phyloP scores from a whole-genome alignment of 345 rosid species.

The Gossypium sturtianum region DNA sequence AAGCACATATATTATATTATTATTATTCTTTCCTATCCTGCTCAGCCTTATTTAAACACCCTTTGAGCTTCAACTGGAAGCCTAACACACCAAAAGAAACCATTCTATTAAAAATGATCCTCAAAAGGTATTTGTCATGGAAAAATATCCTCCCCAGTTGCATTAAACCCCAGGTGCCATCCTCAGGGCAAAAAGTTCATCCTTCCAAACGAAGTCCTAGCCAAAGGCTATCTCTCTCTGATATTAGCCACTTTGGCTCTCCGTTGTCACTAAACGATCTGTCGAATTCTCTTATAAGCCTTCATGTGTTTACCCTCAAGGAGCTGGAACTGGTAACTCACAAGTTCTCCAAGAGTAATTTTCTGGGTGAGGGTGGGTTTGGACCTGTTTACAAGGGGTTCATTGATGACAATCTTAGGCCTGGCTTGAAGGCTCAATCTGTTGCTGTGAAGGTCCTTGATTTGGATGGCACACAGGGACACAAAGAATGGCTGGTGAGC shows the following conservation, averaged over 20 bases:
- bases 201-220: constrained; percentile 10
- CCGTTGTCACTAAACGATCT: constrained; percentile 29
- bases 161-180: neutral
- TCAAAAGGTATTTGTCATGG: constrained; percentile 1
- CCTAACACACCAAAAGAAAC: neutral
- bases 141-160: constrained; percentile 8
- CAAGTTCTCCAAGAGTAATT: constrained; percentile 34
- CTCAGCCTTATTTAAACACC: constrained; percentile 1
- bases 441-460: constrained; percentile 60
- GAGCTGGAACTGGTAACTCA: constrained; percentile 39
- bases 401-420: constrained; percentile 37
- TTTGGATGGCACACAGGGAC: constrained; percentile 56
- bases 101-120: neutral
- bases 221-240: constrained; percentile 46
- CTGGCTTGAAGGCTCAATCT: constrained; percentile 43
- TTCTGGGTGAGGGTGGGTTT: constrained; percentile 61
- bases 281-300: constrained; percentile 34
- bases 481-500: constrained; percentile 67
- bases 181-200: constrained; percentile 9
- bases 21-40: neutral
- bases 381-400: constrained; percentile 60
- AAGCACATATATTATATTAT: neutral
- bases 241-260: constrained; percentile 38
- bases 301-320: constrained; percentile 46
- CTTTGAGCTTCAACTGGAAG: neutral